These are phyloP conservation scores for Withania somnifera DNA, from an alignment of 305 asterid species.

Conservation along the genomic window DNA sequence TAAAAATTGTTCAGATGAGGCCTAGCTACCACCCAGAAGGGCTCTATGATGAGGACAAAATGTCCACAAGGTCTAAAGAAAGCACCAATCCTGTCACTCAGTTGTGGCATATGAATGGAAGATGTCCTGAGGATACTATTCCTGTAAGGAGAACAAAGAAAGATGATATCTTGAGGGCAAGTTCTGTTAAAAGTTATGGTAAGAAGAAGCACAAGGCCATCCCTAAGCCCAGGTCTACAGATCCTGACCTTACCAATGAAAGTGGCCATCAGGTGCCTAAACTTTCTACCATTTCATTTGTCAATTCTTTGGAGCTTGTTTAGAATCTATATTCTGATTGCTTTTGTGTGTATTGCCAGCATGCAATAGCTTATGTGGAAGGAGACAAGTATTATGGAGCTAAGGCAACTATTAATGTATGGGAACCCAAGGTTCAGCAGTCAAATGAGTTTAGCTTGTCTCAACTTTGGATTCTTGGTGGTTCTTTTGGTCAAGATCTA, in stretches of 20 bases:
- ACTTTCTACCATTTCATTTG: neutral
- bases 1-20: slow-evolving; percentile 26
- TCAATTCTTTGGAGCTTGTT: neutral
- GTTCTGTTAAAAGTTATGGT: slow-evolving; percentile 60
- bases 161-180: slow-evolving; percentile 69
- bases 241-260: slow-evolving; percentile 56
- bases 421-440: slow-evolving; percentile 94
- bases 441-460: slow-evolving; percentile 88
- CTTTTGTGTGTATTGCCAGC: slow-evolving; percentile 18
- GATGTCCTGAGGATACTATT: slow-evolving; percentile 48
- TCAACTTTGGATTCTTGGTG: slow-evolving; percentile 88
- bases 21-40: slow-evolving; percentile 71
- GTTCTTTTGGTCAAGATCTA: slow-evolving; percentile 94
- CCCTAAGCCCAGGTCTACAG: slow-evolving; percentile 60
- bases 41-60: slow-evolving; percentile 34
- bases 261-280: slow-evolving; percentile 72
- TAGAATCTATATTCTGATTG: neutral
- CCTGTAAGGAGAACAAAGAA: slow-evolving; percentile 65
- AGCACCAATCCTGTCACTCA: slow-evolving; percentile 39
- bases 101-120: slow-evolving; percentile 73
- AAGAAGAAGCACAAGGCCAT: slow-evolving; percentile 48
- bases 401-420: slow-evolving; percentile 82
- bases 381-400: slow-evolving; percentile 87
- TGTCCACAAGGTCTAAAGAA: slow-evolving; percentile 22
- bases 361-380: slow-evolving; percentile 87